Evolutionary conservation across 495 filamentous ascomycete species (phyloP), one percentile per base, ranked within the genome.

Genomic region (Aspergillus diversus): DNA sequence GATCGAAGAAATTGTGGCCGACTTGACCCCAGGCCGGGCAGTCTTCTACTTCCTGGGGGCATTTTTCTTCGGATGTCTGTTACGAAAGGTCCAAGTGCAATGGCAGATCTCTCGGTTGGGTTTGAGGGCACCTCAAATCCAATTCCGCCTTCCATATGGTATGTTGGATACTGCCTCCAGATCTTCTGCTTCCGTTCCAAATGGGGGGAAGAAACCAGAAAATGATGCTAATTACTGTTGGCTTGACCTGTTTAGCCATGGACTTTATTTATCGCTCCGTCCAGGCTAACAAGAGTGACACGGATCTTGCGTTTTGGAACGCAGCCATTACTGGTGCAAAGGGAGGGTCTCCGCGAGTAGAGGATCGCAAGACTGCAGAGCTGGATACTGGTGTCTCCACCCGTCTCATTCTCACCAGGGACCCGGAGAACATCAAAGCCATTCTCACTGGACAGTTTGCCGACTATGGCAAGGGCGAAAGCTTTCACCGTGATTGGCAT

Each of bases 371-470:
- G 57, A 97, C 92, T 0, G 76, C 83, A 37, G 92, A 96, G 71
- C 64, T 76, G 27, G 75, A 78, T 12, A 47, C 89, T 8, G 73
- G 84, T 5, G 77, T 86, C 46, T 80, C 81, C 32, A 72, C 66
- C 31, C 87, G 88, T 7, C 66, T 85, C 17, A 70, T 92, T 51
- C 75, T 92, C 59, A 93, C 91, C 0, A 81, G 78, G 31, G 89
- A 93, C 39, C 81, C 83, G 7, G 83, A 84, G 59, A 87, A 87
- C 49, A 84, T 85, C 74, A 92, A 96, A 71, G 90, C 93, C 7
- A 73, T 97, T 8, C 82, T 98, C 7, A 91, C 94, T 0, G 88
- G 88, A 0, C 91, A 81, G 46, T 87, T 90, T 61, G 65, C 71
- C 21, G 86, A 91, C 72, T 90, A 86, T 66, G 89, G 90, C 64